Conservation (phyloP, 495 filamentous ascomycete species). For the Penicillium paradoxum region DNA sequence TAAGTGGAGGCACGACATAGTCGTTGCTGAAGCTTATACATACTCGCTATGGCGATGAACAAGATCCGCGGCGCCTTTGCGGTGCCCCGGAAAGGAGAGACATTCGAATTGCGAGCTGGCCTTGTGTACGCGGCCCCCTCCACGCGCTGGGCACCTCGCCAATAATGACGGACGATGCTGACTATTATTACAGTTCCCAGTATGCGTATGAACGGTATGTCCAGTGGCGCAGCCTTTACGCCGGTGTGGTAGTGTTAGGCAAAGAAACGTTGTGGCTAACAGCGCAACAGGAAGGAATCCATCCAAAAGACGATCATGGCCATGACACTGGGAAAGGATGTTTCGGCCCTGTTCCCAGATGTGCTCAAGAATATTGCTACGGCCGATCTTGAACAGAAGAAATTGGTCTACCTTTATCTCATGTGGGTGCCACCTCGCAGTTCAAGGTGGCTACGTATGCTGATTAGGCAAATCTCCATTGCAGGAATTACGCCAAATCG, state of each 20-base stretch:
- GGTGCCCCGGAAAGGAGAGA: conserved; percentile 92
- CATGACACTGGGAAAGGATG: conserved; percentile 98
- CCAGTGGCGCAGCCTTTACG: neutral
- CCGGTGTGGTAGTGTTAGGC: neutral
- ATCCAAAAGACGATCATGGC: conserved; percentile 99
- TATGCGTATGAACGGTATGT: conserved; percentile 91
- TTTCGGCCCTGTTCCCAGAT: conserved; percentile 94
- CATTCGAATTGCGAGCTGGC: conserved; percentile 93
- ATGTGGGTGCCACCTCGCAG: conserved; percentile 60
- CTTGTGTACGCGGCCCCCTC: conserved; percentile 59
- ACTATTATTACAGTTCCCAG: conserved; percentile 59
- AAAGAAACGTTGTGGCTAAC: conserved; percentile 25
- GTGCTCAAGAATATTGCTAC: conserved; percentile 99
- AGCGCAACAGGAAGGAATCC: conserved; percentile 71
- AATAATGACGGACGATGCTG: conserved; percentile 19
- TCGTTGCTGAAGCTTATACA: conserved; percentile 41
- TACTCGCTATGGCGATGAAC: conserved; percentile 78
- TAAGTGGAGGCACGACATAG: conserved; percentile 44
- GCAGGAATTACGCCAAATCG: conserved; percentile 98
- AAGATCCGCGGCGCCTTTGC: conserved; percentile 92
- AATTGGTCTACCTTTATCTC: conserved; percentile 96
- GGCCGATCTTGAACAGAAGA: conserved; percentile 94
- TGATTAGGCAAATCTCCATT: conserved; percentile 9
- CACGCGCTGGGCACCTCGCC: conserved; percentile 11
- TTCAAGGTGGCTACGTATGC: conserved; percentile 5